phyloP scores from a whole-genome alignment of 139 green algal species.

The Volvox africanus region DNA sequence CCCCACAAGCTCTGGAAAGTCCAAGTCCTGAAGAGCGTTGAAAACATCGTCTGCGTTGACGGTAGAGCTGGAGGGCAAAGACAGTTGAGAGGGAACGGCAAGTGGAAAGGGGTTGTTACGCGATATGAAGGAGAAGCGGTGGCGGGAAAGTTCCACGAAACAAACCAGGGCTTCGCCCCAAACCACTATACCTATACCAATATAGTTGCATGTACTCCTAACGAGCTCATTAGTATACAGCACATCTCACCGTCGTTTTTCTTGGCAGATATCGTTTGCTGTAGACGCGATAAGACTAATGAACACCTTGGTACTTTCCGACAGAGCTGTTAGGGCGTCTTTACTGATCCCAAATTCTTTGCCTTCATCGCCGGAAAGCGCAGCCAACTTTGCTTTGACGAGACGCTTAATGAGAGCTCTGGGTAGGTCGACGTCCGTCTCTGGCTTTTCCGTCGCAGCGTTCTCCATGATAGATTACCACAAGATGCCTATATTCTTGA shows the following conservation, averaged over 20 bases:
- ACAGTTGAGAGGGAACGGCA: too few species aligned
- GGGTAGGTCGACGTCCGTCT: slow-evolving; percentile 73
- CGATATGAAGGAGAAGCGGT: too few species aligned
- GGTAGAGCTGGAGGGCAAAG: slow-evolving; percentile 14
- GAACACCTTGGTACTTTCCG: slow-evolving; percentile 89
- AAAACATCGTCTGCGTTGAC: slow-evolving; percentile 84
- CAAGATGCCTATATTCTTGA: not conserved
- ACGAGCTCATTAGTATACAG: slow-evolving; percentile 3
- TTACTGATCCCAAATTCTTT: slow-evolving; percentile 75
- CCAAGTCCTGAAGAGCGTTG: slow-evolving; percentile 81
- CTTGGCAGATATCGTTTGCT: slow-evolving; percentile 88
- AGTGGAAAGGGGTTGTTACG: too few species aligned
- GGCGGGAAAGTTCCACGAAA: not conserved
- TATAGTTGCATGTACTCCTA: too few species aligned
- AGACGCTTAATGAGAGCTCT: slow-evolving; percentile 85
- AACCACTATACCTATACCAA: too few species aligned
- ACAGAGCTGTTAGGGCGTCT: slow-evolving; percentile 85
- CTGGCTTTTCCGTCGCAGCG: not conserved
- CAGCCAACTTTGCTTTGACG: slow-evolving; percentile 80
- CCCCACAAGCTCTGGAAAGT: slow-evolving; percentile 84
- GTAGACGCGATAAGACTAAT: slow-evolving; percentile 89
- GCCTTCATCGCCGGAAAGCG: slow-evolving; percentile 54
- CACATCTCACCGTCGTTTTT: slow-evolving; percentile 76
- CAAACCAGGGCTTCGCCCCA: too few species aligned
- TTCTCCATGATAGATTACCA: slow-evolving; percentile 8